phyloP scores from a whole-genome alignment of 306 rosid species.

The Calophaca sinica region DNA sequence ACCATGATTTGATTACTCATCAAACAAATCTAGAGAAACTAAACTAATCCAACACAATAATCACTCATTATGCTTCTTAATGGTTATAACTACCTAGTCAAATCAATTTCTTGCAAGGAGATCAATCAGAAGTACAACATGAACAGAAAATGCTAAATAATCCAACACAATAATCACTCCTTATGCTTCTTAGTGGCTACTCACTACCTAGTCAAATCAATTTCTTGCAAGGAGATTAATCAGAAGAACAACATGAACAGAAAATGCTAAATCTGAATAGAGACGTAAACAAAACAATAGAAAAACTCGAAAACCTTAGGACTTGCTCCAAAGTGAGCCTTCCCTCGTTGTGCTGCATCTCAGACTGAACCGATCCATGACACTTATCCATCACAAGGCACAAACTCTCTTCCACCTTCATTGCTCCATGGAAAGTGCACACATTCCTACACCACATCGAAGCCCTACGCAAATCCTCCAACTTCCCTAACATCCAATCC shows the following conservation, averaged over 20 bases:
- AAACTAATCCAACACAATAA: conserved; percentile 28
- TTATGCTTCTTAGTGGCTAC: not conserved
- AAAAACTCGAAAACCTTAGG: conserved; percentile 65
- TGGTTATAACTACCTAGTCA: conserved; percentile 28
- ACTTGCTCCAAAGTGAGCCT: conserved; percentile 98
- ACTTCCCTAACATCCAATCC: conserved; percentile 85
- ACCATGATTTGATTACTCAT: conserved; percentile 18
- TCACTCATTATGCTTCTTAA: not conserved
- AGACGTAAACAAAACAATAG: not conserved
- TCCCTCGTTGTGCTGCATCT: conserved; percentile 94
- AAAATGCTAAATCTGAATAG: conserved; percentile 27
- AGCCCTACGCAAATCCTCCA: conserved; percentile 83
- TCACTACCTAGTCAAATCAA: conserved; percentile 39
- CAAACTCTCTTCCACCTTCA: conserved; percentile 75
- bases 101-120: conserved; percentile 30
- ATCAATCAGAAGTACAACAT: not conserved
- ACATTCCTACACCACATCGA: conserved; percentile 99
- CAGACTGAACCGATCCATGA: conserved; percentile 89
- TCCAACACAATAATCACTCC: conserved; percentile 21
- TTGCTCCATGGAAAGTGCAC: conserved; percentile 91
- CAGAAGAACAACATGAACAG: conserved; percentile 2
- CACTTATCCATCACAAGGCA: conserved; percentile 91
- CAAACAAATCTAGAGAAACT: conserved; percentile 31
- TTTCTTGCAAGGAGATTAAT: conserved; percentile 14
- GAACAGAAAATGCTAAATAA: conserved; percentile 24